These are phyloP conservation scores for Chrysoporthe cubensis DNA, from an alignment of 2,329 filamentous ascomycete species.

Conservation along the genomic window DNA sequence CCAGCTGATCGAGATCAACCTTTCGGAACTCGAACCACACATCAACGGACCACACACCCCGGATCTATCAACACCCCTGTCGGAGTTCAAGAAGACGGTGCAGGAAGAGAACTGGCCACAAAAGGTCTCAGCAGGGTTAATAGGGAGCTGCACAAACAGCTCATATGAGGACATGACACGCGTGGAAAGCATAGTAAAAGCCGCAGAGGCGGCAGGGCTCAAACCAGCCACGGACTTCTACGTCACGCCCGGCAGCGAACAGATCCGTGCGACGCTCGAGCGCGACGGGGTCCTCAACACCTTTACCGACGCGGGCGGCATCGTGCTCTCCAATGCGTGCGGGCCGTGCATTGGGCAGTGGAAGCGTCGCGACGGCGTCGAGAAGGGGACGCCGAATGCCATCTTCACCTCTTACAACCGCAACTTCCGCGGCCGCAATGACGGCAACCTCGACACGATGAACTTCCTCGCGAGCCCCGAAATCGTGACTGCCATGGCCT, in stretches of 20 bases:
- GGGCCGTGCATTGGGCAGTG: constrained; percentile 94
- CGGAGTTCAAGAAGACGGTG: constrained; percentile 84
- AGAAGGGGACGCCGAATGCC: constrained; percentile 86
- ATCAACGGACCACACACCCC: constrained; percentile 98
- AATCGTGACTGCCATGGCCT: constrained; percentile 94
- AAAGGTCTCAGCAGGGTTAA: constrained; percentile 88
- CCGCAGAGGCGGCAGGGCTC: constrained; percentile 85
- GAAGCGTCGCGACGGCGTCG: constrained; percentile 84
- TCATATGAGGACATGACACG: constrained; percentile 99
- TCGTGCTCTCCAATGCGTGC: constrained; percentile 92
- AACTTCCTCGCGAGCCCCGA: constrained; percentile 98
- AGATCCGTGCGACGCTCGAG: constrained; percentile 92
- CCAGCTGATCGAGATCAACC: constrained; percentile 85
- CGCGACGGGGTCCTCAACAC: constrained; percentile 85
- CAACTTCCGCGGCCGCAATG: constrained; percentile 96
- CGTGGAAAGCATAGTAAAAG: constrained; percentile 88
- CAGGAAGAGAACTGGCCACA: constrained; percentile 87
- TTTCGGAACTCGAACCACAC: constrained; percentile 88
- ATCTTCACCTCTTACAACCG: constrained; percentile 98
- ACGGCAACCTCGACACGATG: constrained; percentile 96
- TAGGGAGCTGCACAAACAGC: constrained; percentile 98
- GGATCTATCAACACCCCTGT: constrained; percentile 90
- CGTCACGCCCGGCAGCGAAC: constrained; percentile 94
- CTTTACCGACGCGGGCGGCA: constrained; percentile 83
- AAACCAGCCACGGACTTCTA: constrained; percentile 92